Evolutionary conservation across 2,329 filamentous ascomycete species (phyloP), one percentile per base, ranked within the genome.

Genomic region (Fusarium tricinctum): DNA sequence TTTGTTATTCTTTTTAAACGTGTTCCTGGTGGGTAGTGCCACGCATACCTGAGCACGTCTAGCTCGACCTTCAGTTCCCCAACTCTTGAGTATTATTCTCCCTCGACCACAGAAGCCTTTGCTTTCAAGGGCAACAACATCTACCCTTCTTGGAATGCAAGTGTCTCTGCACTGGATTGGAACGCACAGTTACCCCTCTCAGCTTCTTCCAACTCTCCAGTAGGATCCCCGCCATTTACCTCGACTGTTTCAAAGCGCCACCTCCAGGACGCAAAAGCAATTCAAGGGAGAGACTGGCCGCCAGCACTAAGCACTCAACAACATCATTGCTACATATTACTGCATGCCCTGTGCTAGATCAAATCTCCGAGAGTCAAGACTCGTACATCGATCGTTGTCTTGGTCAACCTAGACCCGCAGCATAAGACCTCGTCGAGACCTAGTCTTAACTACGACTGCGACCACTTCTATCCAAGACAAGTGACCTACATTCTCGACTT

Each of bases 381-480:
- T 61, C 58, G 58, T 71, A 67, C 58, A 73, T 73, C 72, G 66
- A 73, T 72, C 71, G 65, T 69, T 71, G 72, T 77, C 72, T 74
- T 72, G 68, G 68, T 63, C 60, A 56, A 73, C 66, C 60, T 73
- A 69, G 76, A 70, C 69, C 70, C 56, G 68, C 66, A 62, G 67
- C 71, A 78, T 78, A 79, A 79, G 74, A 79, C 75, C 74, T 77
- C 76, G 70, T 75, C 77, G 70, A 80, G 76, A 79, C 75, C 72
- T 78, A 67, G 73, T 77, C 78, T 77, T 73, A 78, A 78, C 74
- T 74, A 69, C 64, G 35, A 63, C 71, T 66, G 65, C 71, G 70
- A 74, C 73, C 71, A 73, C 70, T 74, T 70, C 68, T 75, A 63
- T 75, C 74, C 78, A 79, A 81, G 79, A 81, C 79, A 81, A 58